Percentiles rank a stretch among this genome's conserved stretches.
Conservation (phyloP, 2,329 filamentous ascomycete genomes). For the Phyllosticta ampelicida region DNA sequence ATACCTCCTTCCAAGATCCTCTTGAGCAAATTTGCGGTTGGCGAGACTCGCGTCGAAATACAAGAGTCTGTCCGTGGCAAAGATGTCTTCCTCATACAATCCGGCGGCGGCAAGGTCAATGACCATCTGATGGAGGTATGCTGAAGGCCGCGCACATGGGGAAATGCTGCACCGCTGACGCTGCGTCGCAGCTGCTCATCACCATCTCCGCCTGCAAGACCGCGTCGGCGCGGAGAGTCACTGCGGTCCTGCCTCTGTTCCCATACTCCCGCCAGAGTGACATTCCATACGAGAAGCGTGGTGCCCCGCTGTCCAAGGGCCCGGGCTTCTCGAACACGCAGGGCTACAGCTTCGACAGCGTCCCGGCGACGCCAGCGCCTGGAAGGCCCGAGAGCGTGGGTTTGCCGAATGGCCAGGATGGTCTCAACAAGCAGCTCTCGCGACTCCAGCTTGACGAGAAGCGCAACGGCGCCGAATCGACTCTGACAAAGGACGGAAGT, state of each 20-base stretch:
- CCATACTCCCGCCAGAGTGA: slow-evolving; percentile 95
- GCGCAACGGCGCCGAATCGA: slow-evolving; percentile 29
- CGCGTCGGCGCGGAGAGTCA: slow-evolving; percentile 84
- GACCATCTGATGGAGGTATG: slow-evolving; percentile 75
- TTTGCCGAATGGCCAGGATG: slow-evolving; percentile 56
- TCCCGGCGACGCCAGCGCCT: slow-evolving; percentile 73
- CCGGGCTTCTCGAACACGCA: slow-evolving; percentile 29
- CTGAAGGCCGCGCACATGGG: slow-evolving; percentile 5
- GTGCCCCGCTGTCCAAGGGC: slow-evolving; percentile 72
- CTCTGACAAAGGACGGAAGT: slow-evolving; percentile 4
- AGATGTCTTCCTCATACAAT: slow-evolving; percentile 98
- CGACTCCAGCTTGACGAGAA: slow-evolving; percentile 53
- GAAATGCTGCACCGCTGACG: slow-evolving; percentile 7
- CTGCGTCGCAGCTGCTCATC: slow-evolving; percentile 55
- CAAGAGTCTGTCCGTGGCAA: slow-evolving; percentile 94
- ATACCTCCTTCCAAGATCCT: slow-evolving; percentile 76
- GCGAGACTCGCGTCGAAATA: slow-evolving; percentile 91
- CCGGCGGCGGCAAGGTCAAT: slow-evolving; percentile 84
- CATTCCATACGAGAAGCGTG: slow-evolving; percentile 90
- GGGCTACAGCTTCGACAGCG: slow-evolving; percentile 83
- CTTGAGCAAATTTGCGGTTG: slow-evolving; percentile 85
- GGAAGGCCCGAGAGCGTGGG: slow-evolving; percentile 56
- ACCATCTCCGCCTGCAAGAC: slow-evolving; percentile 98
- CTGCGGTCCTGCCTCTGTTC: slow-evolving; percentile 87
- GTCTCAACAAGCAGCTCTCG: slow-evolving; percentile 61